Evolutionary conservation across 805 yeast genomes (phyloP), one percentile per base, ranked within the genome.

Genomic region (Cephaloascus albidus): DNA sequence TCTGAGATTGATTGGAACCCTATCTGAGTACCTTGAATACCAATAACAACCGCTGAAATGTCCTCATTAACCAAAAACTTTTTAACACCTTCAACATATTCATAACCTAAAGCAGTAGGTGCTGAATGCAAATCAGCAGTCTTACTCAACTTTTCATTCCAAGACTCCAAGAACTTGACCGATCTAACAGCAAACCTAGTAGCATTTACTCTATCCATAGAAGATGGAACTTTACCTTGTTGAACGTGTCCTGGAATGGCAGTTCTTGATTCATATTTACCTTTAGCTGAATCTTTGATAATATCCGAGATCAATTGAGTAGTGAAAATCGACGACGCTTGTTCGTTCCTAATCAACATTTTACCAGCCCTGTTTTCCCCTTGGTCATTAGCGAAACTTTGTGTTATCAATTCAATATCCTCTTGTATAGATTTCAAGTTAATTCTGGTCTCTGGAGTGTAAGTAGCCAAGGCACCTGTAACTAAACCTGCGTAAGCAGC

Each of bases 231-330:
- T 43, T 89, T 93, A 58, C 98, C 98, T 65, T 93, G 98, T 70
- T 93, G 98, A 42, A 90, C 93, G 57, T 90, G 97, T 23, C 98
- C 98, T 20, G 98, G 98, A 43, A 89, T 78, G 14, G 97, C 97
- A 3, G 96, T 88, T 58, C 94, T 81, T 15, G 93, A 83, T 52
- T 89, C 97, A 57, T 85, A 93, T 47, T 70, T 72, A 36, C 84
- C 85, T 31, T 72, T 61, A 28, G 88, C 80, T 52, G 86, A 89
- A 53, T 83, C 84, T 44, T 79, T 78, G 51, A 90, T 81, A 42
- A 93, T 85, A 44, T 85, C 80, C 14, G 96, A 87, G 51, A 93
- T 72, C 42, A 85, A 69, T 46, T 85, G 79, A 5, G 97, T 84
- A 15, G 88, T 75, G 63, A 85, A 85, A 15, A 88, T 86, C 36